Base-by-base conservation (phyloP, 345 rosid genomes). In the Laguncularia racemosa region DNA sequence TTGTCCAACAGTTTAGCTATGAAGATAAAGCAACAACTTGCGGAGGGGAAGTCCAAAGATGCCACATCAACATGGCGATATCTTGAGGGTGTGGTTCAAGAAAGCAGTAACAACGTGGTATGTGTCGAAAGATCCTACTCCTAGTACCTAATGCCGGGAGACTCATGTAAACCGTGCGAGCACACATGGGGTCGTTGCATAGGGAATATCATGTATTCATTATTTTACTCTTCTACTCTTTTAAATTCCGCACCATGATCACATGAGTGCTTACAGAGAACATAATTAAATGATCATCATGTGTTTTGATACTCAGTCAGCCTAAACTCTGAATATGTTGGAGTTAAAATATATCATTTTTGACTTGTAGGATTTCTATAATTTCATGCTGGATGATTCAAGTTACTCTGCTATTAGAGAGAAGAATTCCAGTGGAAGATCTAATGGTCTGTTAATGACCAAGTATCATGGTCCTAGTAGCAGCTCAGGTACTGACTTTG, bases 71-170 rank as follows among this genome's bases (percentile, higher is more conserved):
- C 79, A 16, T 80, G 67, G 75, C 0, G 0, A 12, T 52, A 58
- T 1, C 81, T 73, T 9, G 77, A 63, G 66, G 1, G 12, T 4
- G 68, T 58, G 17, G 48, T 76, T 16, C 3, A 3, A 10, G 6
- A 26, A 0, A 15, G 67, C 73, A 76, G 73, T 46, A 73, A 71
- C 57, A 12, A 61, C 44, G 77, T 69, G 73, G 81, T 76, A 68
- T 28, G 11, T 21, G 1, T 15, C n/a, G 44, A 53, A 7, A 46
- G 16, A 20, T 46, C 15, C 19, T 21, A n/a, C n/a, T n/a, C n/a
- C n/a, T n/a, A n/a, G n/a, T n/a, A n/a, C n/a, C n/a, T n/a, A n/a
- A n/a, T n/a, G n/a, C n/a, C n/a, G n/a, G n/a, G n/a, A n/a, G n/a
- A n/a, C n/a, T n/a, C n/a, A 7, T 20, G 14, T 33, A 26, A 26